Conservation (phyloP, 2,329 filamentous ascomycete genomes). For the Colletotrichum sojae region DNA sequence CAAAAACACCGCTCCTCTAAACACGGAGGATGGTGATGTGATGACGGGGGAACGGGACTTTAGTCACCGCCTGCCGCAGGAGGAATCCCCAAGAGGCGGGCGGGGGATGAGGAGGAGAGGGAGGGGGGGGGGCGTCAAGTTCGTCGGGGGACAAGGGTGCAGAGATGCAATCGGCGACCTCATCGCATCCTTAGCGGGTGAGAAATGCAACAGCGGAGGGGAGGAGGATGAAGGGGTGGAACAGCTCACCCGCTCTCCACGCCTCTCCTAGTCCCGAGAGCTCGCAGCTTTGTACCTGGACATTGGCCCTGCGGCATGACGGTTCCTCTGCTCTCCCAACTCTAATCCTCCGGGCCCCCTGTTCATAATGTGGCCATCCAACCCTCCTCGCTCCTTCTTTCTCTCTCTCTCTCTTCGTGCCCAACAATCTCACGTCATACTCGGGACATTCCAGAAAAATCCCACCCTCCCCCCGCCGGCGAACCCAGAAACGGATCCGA, state of each 20-base stretch:
- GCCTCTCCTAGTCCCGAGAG: background rate
- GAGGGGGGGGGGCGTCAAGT: constrained; percentile 5
- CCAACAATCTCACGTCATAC: constrained; percentile 35
- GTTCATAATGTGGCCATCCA: constrained; percentile 20
- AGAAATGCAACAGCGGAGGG: background rate
- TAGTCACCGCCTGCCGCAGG: background rate
- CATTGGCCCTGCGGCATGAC: constrained; percentile 2
- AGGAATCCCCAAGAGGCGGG: background rate
- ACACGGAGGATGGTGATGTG: background rate
- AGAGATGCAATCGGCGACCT: constrained; percentile 3
- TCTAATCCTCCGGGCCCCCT: constrained; percentile 8
- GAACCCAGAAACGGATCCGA: background rate
- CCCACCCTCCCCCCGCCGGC: background rate
- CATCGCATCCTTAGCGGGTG: constrained; percentile 12
- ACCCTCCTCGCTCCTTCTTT: background rate
- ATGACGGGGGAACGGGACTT: background rate
- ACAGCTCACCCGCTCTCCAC: background rate
- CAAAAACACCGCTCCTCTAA: background rate
- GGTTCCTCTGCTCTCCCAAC: constrained; percentile 12
- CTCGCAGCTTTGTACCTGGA: constrained; percentile 23
- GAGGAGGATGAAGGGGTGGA: background rate
- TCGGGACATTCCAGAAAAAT: constrained; percentile 32
- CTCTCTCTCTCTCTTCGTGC: too few relatives aligned
- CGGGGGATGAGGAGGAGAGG: background rate
- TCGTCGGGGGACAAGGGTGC: background rate